These are phyloP conservation scores for Sporisorium scitamineum DNA, from an alignment of 1,284 basidiomycete species.

Conservation along the genomic window DNA sequence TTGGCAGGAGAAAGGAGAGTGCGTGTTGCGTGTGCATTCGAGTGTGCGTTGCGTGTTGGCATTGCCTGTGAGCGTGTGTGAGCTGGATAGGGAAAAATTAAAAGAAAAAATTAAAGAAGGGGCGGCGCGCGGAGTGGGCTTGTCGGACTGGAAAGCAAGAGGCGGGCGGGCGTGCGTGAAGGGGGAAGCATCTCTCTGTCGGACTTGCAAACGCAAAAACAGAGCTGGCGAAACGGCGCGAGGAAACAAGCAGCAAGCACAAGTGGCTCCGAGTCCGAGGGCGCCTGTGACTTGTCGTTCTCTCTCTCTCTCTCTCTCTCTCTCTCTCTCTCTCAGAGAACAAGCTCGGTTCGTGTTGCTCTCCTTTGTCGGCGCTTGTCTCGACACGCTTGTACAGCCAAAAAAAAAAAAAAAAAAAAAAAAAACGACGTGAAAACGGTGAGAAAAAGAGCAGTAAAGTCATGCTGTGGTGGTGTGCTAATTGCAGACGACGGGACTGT, in stretches of 20 bases:
- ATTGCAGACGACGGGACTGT: background rate
- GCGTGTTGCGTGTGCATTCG: conserved; percentile 5
- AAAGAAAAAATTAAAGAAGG: background rate
- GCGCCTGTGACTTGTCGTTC: too few relatives aligned
- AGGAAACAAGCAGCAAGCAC: background rate
- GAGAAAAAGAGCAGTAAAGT: background rate
- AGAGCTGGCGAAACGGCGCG: background rate
- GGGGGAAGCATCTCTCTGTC: conserved; percentile 2
- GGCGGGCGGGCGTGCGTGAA: background rate
- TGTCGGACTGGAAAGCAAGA: background rate
- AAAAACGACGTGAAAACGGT: background rate
- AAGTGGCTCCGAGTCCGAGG: background rate
- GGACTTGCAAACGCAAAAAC: conserved; percentile 15
- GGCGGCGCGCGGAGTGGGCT: conserved; percentile 4
- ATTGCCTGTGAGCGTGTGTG: conserved; percentile 8
- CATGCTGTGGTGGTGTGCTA: too few relatives aligned
- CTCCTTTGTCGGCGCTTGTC: background rate
- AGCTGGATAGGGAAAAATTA: background rate
- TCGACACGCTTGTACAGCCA: background rate
- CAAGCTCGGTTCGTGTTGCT: too few relatives aligned
- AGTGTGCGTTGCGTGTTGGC: conserved; percentile 10
- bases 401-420: background rate
- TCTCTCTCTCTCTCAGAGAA: background rate
- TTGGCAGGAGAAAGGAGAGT: background rate
- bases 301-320: background rate